Conservation (phyloP, 176 grass and related monocot genomes). For the bread wheat (Triticum aestivum) region DNA sequence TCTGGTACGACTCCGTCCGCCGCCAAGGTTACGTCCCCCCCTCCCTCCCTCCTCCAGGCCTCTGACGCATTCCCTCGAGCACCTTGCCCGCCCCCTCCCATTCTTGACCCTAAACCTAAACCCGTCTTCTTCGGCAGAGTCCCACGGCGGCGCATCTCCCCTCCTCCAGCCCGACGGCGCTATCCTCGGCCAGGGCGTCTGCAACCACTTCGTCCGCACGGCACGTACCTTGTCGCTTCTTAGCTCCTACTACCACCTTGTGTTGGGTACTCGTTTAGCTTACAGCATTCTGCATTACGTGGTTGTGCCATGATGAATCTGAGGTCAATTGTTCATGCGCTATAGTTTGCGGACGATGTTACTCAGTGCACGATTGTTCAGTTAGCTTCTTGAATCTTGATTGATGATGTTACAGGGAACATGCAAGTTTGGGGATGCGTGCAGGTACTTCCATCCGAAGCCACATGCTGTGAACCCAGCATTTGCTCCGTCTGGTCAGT, state of each 20-base stretch:
- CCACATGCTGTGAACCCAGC: slow-evolving; percentile 25
- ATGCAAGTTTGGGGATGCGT: slow-evolving; percentile 62
- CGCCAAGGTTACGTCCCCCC: slow-evolving; percentile 38
- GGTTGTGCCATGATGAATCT: background rate
- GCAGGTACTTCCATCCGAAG: slow-evolving; percentile 85
- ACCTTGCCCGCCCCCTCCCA: background rate
- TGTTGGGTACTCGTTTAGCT: background rate
- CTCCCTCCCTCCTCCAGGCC: background rate
- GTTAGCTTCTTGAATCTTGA: background rate
- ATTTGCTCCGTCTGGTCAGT: slow-evolving; percentile 42
- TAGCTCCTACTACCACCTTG: background rate
- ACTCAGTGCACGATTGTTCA: background rate
- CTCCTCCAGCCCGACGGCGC: slow-evolving; percentile 45
- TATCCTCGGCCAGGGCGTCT: slow-evolving; percentile 52
- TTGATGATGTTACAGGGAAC: slow-evolving; percentile 41
- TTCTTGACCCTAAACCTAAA: background rate
- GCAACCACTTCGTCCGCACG: slow-evolving; percentile 76
- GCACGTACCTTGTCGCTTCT: slow-evolving; percentile 11
- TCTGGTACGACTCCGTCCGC: slow-evolving; percentile 76
- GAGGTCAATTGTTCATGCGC: background rate
- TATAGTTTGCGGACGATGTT: background rate
- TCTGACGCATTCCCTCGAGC: slow-evolving; percentile 43
- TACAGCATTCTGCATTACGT: background rate
- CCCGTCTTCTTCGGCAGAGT: slow-evolving; percentile 23
- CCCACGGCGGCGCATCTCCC: slow-evolving; percentile 28